phyloP scores from a whole-genome alignment of 129 eudicot species.

The Sambucus nigra region DNA sequence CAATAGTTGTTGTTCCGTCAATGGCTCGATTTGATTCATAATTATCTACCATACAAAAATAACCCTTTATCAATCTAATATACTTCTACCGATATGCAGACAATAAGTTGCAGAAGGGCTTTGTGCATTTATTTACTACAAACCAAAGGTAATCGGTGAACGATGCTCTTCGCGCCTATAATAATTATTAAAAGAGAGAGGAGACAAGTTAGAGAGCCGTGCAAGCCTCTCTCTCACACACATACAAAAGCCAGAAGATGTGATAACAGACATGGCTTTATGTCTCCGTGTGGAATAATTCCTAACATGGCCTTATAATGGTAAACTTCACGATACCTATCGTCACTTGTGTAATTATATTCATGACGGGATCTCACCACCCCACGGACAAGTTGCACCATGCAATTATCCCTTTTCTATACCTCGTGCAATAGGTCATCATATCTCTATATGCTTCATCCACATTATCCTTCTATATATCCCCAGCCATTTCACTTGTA shows the following conservation, averaged over 20 bases:
- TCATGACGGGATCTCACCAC: neutral
- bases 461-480: no score
- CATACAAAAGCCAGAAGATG: constrained; percentile 19
- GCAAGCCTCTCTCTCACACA: constrained; percentile 23
- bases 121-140: neutral
- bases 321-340: constrained; percentile 25
- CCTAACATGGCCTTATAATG: constrained; percentile 34
- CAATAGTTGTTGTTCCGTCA: constrained; percentile 79
- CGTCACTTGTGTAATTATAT: constrained; percentile 29
- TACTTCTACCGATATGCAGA: neutral
- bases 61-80: neutral
- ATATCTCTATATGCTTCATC: no score
- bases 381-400: constrained; percentile 2
- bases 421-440: neutral
- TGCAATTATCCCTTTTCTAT: neutral
- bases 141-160: neutral
- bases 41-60: constrained; percentile 35
- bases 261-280: constrained; percentile 47
- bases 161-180: neutral
- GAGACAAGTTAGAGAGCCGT: constrained; percentile 12
- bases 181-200: neutral
- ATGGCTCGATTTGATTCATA: constrained; percentile 72
- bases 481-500: no score
- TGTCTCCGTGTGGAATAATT: constrained; percentile 28
- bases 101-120: neutral